Evolutionary conservation across 2,329 filamentous ascomycete species (phyloP).

Genomic region (Hypoxylon rubiginosum): DNA sequence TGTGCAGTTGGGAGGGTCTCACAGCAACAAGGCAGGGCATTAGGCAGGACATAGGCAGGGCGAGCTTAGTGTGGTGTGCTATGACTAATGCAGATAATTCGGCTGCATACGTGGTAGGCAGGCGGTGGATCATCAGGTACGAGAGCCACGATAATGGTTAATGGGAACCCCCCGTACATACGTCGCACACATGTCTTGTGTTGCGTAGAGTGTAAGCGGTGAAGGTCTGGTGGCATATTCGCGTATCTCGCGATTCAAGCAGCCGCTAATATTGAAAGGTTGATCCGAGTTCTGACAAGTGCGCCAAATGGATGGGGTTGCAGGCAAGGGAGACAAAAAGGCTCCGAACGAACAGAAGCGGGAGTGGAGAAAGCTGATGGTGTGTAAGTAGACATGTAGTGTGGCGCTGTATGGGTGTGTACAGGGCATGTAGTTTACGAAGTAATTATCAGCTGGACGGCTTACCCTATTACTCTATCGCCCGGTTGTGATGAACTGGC

Average conservation of each 20-base stretch:
- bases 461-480: slow-evolving; percentile 23
- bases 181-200: slow-evolving; percentile 31
- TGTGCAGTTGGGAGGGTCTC: slow-evolving; percentile 16
- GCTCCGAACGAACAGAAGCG: slow-evolving; percentile 28
- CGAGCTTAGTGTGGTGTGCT: slow-evolving; percentile 30
- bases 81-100: slow-evolving; percentile 56
- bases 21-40: slow-evolving; percentile 24
- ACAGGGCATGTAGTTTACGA: slow-evolving; percentile 14
- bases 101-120: slow-evolving; percentile 38
- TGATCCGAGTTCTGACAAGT: slow-evolving; percentile 22
- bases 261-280: slow-evolving; percentile 17
- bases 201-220: slow-evolving; percentile 38
- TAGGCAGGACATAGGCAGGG: slow-evolving; percentile 17
- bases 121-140: slow-evolving; percentile 46
- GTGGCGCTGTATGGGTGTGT: slow-evolving; percentile 20
- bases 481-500: slow-evolving; percentile 32
- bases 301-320: slow-evolving; percentile 23
- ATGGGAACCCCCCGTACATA: slow-evolving; percentile 27
- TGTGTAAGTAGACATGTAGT: slow-evolving; percentile 21
- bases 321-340: slow-evolving; percentile 33
- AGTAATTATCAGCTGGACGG: slow-evolving; percentile 41
- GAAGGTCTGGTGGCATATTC: slow-evolving; percentile 34
- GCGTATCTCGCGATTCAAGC: slow-evolving; percentile 36
- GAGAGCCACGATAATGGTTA: slow-evolving; percentile 42
- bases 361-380: slow-evolving; percentile 37